Base-by-base conservation (phyloP, 768 basidiomycete species). In the Clitopilus hobsonii region DNA sequence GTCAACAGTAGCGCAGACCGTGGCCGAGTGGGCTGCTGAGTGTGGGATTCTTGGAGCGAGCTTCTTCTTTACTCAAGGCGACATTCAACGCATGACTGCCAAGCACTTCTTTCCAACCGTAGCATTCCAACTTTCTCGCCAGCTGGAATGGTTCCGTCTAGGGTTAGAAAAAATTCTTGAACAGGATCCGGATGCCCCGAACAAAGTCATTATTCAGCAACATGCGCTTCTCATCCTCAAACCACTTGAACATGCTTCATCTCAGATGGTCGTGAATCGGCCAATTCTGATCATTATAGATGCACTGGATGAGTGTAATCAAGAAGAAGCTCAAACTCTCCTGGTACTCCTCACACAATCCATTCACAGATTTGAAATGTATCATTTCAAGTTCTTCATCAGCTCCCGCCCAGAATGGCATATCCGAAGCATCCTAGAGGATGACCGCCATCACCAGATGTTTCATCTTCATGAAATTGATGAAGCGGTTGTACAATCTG, bases 271-370 rank as follows among this genome's bases (percentile, higher is more conserved):
- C 10, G 18, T 10, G 16, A 45, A 18, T 20, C 30, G 25, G 48
- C 38, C 25, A 22, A 50, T 49, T 49, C 14, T 53, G n/a, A 28
- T 53, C 11, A 24, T 53, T 29, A 53, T 53, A 8, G 52, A 53
- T n/a, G 52, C 52, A 5, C 38, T 53, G n/a, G 52, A 53, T 30
- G 52, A 53, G 45, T 53, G 52, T n/a, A 20, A 45, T 10, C 10
- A 45, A 45, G 41, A 45, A 8, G 41, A 45, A 5, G 41, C 41
- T 3, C 10, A 45, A 23, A 45, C 11, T 18, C 41, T 45, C 22
- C 18, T 45, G 18, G 22, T 10, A 16, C 41, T 45, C 22, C 41
- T 45, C n/a, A 20, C 22, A 11, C 16, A 18, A 16, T 20, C n/a
- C n/a, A 11, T 20, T 23, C 41, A 8, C 11, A 8, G 22, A 18